Evolutionary conservation across 805 yeast species (phyloP), one percentile per base, ranked within the genome.

Genomic region (Yamadazyma tumulicola): DNA sequence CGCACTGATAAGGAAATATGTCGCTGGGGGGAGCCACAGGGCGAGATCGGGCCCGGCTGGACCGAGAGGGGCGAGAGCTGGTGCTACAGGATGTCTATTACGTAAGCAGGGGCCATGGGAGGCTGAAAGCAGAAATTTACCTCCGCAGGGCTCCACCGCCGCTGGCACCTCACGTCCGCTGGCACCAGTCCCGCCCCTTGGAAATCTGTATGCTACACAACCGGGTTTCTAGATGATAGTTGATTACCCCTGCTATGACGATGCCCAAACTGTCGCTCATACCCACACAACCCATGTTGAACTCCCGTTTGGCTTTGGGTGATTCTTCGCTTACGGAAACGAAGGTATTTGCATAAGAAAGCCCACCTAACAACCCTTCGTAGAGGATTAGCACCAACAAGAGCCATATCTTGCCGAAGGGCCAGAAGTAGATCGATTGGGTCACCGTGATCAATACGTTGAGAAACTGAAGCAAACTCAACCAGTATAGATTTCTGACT

Each of bases 321-420:
- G 61, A 55, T 16, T 59, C 55, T 39, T 86, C 94, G 23, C 82
- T 72, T 1, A 89, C 89, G 11, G 76, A 66, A 68, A 83, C 66
- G 51, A 85, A 91, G 0, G 97, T 89, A 53, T 91, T 89, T 34
- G 87, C 93, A 54, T 91, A 91, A 12, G 91, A 77, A 2, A 84
- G 75, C 1, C 98, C 97, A 1, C 97, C 98, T 8, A 91, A 67
- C 14, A 93, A 67, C 0, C 97, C 93, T 54, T 91, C 97, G 57
- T 85, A 91, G 40, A 91, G 75, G 5, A 87, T 72, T 19, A 89
- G 55, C 0, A 70, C 6, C 64, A 86, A 68, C 24, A 88, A 50
- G 1, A 74, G 46, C 68, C 81, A 84, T 2, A 91, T 74, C 24
- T 62, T 70, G 2, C 81, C 75, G 13, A 85, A 66, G 0, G 72